Percentiles rank a stretch among this genome's conserved stretches.
Conservation (phyloP, 768 basidiomycete genomes). For the Macrocybe gigantea region DNA sequence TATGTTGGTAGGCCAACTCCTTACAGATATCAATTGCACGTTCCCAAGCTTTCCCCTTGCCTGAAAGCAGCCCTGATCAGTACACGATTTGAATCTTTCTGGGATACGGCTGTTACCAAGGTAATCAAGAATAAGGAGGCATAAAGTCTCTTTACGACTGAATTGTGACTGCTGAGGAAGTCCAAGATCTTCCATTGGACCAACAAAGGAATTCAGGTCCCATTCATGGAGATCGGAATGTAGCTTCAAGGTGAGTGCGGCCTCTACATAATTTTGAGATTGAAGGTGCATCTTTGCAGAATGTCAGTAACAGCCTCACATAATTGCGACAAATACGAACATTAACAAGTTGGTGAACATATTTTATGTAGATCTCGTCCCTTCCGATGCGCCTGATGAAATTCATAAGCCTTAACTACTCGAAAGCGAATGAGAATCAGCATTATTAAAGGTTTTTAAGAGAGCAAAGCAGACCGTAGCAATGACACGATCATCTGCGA, state of each 20-base stretch:
- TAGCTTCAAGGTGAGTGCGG: constrained; percentile 86
- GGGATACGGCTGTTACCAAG: constrained; percentile 44
- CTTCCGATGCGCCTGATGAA: constrained; percentile 90
- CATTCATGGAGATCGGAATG: constrained; percentile 93
- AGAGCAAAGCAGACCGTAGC: constrained; percentile 55
- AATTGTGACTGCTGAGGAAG: constrained; percentile 92
- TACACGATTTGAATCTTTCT: not conserved
- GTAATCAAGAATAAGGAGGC: constrained; percentile 88
- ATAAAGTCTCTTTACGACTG: constrained; percentile 89
- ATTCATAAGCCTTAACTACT: constrained; percentile 82
- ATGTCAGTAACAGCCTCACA: constrained; percentile 11
- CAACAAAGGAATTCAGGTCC: constrained; percentile 76
- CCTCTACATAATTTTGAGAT: constrained; percentile 89
- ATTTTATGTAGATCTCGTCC: constrained; percentile 93
- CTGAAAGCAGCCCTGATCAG: constrained; percentile 29
- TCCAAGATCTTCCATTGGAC: constrained; percentile 85
- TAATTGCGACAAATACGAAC: constrained; percentile 33
- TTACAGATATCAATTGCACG: constrained; percentile 90
- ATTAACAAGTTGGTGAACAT: constrained; percentile 91
- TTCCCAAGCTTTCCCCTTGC: constrained; percentile 98
- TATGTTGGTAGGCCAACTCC: constrained; percentile 85
- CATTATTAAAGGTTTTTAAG: not conserved
- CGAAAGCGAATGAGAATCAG: constrained; percentile 10
- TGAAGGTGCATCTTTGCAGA: constrained; percentile 70
- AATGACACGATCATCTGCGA: constrained; percentile 89